A percentile compares a stretch with the other conserved stretches of the same genome.
These are phyloP conservation scores for Nicotiana otophora DNA, from an alignment of 257 asterid genomes.

Conservation along the genomic window DNA sequence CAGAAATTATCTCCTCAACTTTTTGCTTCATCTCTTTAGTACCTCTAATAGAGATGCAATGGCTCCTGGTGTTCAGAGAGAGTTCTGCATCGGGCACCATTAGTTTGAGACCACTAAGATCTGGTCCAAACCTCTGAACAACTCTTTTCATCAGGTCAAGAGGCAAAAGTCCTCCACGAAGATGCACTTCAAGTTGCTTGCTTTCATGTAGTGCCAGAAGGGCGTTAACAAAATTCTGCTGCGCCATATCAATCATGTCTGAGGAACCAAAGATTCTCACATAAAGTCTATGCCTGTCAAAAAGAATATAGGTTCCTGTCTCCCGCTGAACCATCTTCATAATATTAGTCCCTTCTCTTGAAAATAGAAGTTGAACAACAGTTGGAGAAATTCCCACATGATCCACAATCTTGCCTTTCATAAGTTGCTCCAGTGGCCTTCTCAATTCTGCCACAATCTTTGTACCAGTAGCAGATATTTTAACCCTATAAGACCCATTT, in stretches of 20 bases:
- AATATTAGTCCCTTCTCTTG: slow-evolving; percentile 68
- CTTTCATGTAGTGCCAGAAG: slow-evolving; percentile 53
- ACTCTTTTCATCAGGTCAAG: slow-evolving; percentile 88
- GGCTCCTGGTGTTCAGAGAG: slow-evolving; percentile 47
- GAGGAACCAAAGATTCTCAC: slow-evolving; percentile 60
- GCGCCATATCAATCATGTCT: slow-evolving; percentile 40
- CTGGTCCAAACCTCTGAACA: slow-evolving; percentile 71
- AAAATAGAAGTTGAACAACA: slow-evolving; percentile 57
- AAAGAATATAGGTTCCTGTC: slow-evolving; percentile 55
- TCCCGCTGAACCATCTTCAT: slow-evolving; percentile 55
- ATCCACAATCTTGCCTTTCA: slow-evolving; percentile 56
- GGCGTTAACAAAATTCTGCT: slow-evolving; percentile 39
- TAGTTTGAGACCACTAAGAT: slow-evolving; percentile 65
- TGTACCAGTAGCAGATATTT: slow-evolving; percentile 73
- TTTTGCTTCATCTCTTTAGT: slow-evolving; percentile 58
- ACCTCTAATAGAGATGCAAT: slow-evolving; percentile 52
- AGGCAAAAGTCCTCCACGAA: slow-evolving; percentile 61
- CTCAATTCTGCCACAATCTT: slow-evolving; percentile 71
- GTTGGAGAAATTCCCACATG: slow-evolving; percentile 62
- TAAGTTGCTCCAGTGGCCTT: slow-evolving; percentile 60
- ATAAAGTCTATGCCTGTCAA: slow-evolving; percentile 52
- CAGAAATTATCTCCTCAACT: slow-evolving; percentile 43
- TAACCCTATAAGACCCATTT: slow-evolving; percentile 66
- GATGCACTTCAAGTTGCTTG: slow-evolving; percentile 74
- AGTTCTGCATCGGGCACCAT: slow-evolving; percentile 62